A percentile compares a stretch with the other conserved stretches of the same genome.
Conservation (phyloP, 2,329 filamentous ascomycete genomes). For the Cytospora mali region DNA sequence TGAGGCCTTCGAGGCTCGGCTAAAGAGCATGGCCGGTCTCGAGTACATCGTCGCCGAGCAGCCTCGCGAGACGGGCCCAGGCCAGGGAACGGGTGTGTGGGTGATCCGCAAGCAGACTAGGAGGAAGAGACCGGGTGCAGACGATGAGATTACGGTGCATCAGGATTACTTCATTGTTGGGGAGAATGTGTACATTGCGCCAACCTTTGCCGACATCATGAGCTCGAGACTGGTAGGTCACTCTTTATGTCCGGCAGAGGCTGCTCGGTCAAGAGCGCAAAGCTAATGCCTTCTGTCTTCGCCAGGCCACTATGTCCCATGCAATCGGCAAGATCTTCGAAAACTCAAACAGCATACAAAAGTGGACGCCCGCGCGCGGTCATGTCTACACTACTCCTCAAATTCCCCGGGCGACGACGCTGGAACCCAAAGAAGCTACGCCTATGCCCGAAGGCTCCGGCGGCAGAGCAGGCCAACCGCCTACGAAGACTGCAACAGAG, state of each 20-base stretch:
- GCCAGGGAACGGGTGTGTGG: conserved; percentile 67
- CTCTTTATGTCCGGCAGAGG: background rate
- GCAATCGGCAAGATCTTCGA: conserved; percentile 57
- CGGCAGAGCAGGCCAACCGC: conserved; percentile 32
- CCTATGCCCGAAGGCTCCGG: conserved; percentile 47
- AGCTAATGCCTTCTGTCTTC: background rate
- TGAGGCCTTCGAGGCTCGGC: conserved; percentile 63
- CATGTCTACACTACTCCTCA: conserved; percentile 52
- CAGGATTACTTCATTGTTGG: conserved; percentile 66
- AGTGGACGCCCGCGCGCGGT: conserved; percentile 58
- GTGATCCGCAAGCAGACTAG: conserved; percentile 70
- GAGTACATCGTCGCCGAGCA: conserved; percentile 69
- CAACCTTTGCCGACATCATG: conserved; percentile 61
- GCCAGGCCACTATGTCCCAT: conserved; percentile 57
- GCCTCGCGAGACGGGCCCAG: conserved; percentile 63
- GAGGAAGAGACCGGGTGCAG: conserved; percentile 55
- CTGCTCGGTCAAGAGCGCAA: background rate
- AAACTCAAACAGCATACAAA: conserved; percentile 51
- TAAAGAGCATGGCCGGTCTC: conserved; percentile 66
- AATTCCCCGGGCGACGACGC: conserved; percentile 35
- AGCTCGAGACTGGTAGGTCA: conserved; percentile 58
- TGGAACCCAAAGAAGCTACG: conserved; percentile 51
- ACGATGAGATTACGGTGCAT: conserved; percentile 63
- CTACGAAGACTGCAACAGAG: conserved; percentile 43
- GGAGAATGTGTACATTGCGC: conserved; percentile 69